A percentile compares a stretch with the other conserved stretches of the same genome.
Conservation (phyloP, 2,329 filamentous ascomycete genomes). For the Neonectria coccinea region DNA sequence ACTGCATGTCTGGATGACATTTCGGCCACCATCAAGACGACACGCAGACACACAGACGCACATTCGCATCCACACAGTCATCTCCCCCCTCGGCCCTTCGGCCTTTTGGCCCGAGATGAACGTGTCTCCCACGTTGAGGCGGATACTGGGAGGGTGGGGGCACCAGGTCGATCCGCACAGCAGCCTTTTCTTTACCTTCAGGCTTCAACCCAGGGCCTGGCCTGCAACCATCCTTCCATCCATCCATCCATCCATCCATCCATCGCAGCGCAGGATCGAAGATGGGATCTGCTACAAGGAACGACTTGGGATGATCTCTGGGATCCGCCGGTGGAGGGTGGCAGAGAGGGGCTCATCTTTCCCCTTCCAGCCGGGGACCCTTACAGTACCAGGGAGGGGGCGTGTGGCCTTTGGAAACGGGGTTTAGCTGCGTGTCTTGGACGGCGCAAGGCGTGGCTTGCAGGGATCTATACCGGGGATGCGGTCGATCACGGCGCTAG, state of each 20-base stretch:
- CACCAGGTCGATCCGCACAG: too few species aligned
- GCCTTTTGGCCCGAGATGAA: conserved; percentile 2
- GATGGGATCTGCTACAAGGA: conserved; percentile 33
- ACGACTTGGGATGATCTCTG: conserved; percentile 20
- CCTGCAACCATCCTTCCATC: too few species aligned
- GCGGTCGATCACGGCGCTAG: conserved; percentile 43
- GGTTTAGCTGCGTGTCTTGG: neutral
- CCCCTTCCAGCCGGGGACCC: neutral
- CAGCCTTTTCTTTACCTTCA: neutral
- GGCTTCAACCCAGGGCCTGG: neutral
- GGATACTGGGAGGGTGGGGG: neutral
- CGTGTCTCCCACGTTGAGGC: conserved; percentile 7
- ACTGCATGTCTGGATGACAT: neutral
- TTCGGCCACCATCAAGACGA: neutral
- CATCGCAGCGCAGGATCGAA: conserved; percentile 29
- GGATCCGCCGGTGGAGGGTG: neutral
- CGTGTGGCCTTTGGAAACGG: neutral
- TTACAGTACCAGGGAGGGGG: neutral
- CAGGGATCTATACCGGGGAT: conserved; percentile 37
- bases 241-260: neutral
- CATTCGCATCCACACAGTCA: conserved; percentile 24
- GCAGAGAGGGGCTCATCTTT: neutral
- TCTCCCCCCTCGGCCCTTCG: conserved; percentile 15
- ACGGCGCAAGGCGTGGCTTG: conserved; percentile 30
- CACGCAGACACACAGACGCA: conserved; percentile 41